These are phyloP conservation scores for Neurospora sp. DNA, from an alignment of 495 filamentous ascomycete species.

Conservation along the genomic window DNA sequence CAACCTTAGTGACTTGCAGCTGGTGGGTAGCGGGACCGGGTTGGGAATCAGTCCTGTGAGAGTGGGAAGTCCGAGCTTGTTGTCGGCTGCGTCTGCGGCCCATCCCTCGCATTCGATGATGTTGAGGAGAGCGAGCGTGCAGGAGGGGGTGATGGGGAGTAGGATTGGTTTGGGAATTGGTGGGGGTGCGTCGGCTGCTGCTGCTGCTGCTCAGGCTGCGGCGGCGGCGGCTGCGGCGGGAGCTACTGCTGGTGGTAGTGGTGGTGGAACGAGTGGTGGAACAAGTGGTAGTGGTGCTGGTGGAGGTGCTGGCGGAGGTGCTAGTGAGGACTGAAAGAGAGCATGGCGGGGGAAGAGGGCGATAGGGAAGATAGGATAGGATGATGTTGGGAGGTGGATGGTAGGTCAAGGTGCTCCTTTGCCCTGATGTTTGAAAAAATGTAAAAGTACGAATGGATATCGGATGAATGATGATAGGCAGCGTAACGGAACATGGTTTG, in stretches of 20 bases:
- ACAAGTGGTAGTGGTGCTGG: neutral
- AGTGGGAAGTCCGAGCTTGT: slow-evolving; percentile 23
- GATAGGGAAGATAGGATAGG: neutral
- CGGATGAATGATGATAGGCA: too few relatives aligned
- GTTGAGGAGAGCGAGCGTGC: slow-evolving; percentile 33
- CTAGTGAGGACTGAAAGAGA: neutral
- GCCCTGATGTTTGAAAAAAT: neutral
- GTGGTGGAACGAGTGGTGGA: neutral
- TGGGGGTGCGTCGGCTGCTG: slow-evolving; percentile 1
- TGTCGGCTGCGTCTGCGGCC: slow-evolving; percentile 9
- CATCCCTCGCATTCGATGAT: slow-evolving; percentile 5
- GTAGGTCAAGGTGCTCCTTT: neutral
- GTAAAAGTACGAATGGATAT: neutral
- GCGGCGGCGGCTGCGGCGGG: neutral
- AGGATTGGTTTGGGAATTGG: neutral
- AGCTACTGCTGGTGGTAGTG: neutral
- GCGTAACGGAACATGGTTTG: too few relatives aligned
- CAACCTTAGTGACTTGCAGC: neutral
- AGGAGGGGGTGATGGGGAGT: slow-evolving; percentile 20
- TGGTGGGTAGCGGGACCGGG: neutral
- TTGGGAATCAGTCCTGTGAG: slow-evolving; percentile 16
- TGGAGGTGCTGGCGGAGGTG: neutral
- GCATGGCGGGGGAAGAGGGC: neutral
- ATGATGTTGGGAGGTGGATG: neutral
- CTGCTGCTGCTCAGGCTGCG: neutral